Conservation (phyloP, 108 stramenopile genomes). For the Pseudonitzschia multistriata region DNA sequence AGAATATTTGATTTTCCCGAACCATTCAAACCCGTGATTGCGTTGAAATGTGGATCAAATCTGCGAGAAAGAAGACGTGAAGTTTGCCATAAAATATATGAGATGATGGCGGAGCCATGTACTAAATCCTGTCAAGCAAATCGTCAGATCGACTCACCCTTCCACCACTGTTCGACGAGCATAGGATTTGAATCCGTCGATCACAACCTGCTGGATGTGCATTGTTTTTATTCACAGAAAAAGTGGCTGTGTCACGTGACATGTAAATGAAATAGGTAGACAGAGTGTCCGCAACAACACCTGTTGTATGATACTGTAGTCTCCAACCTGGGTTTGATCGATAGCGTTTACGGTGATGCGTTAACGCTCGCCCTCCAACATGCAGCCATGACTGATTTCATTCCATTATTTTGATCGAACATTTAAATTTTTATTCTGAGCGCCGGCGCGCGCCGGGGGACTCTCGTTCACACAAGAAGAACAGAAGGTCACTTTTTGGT, state of each 20-base stretch:
- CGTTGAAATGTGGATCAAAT: constrained; percentile 99
- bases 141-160: constrained; percentile 59
- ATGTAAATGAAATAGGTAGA: background rate
- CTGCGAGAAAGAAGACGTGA: constrained; percentile 27
- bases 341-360: no score
- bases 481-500: no score
- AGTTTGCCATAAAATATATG: background rate
- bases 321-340: no score
- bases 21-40: constrained; percentile 99
- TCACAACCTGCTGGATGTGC: constrained; percentile 95
- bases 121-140: background rate
- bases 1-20: constrained; percentile 98
- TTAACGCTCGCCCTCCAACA: no score
- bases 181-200: constrained; percentile 99
- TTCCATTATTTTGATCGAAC: background rate
- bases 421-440: background rate
- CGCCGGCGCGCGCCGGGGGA: background rate
- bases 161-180: constrained; percentile 95
- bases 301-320: no score
- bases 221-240: constrained; percentile 43
- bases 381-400: background rate
- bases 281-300: no score
- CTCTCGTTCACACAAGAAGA: no score
- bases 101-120: background rate
- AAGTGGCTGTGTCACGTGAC: background rate